Evolutionary conservation across 805 yeast genomes (phyloP), one percentile per base, ranked within the genome.

Genomic region (Wickerhamiella occidentalis): DNA sequence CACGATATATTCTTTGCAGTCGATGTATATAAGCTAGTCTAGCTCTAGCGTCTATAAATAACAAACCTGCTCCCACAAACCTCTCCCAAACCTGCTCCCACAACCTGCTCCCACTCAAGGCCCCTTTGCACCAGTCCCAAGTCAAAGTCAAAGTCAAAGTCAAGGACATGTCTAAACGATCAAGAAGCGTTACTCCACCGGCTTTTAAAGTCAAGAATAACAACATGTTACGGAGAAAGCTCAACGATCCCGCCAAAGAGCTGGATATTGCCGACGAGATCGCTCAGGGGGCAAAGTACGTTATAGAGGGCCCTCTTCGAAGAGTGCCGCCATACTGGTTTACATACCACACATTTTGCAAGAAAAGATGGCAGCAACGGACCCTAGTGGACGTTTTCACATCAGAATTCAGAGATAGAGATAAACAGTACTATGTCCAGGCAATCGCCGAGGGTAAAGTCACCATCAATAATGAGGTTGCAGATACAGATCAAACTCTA

Each of bases 271-370:
- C 50, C 17, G 60, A 54, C 9, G 61, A 56, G 33, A 54, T 52
- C 5, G 54, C 60, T 3, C 48, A 50, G 7, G 60, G 61, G 2
- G 60, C 70, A 6, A 51, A 57, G 45, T 69, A 67, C 52, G 60
- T 65, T 18, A 51, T 66, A 47, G 69, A 75, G 63, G 67, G 65
- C 5, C 61, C 63, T 0, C 66, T 85, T 46, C 68, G 96, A 42
- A 69, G 82, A 53, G 84, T 92, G 2, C 72, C 78, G 1, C 97
- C 98, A 0, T 92, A 92, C 62, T 83, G 73, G 60, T 90, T 77
- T 69, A 87, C 95, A 0, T 90, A 92, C 61, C 71, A 85, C 64
- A 92, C 99, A 0, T 85, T 80, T 61, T 88, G 96, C 65, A 92
- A 92, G 64, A 67, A 74, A 61, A 71, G 99, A 59, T 92, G 99